Percentiles rank a stretch among this genome's conserved stretches.
These are phyloP conservation scores for Polysphondylium violaceum DNA, from an alignment of 78 protist genomes.

Conservation along the genomic window DNA sequence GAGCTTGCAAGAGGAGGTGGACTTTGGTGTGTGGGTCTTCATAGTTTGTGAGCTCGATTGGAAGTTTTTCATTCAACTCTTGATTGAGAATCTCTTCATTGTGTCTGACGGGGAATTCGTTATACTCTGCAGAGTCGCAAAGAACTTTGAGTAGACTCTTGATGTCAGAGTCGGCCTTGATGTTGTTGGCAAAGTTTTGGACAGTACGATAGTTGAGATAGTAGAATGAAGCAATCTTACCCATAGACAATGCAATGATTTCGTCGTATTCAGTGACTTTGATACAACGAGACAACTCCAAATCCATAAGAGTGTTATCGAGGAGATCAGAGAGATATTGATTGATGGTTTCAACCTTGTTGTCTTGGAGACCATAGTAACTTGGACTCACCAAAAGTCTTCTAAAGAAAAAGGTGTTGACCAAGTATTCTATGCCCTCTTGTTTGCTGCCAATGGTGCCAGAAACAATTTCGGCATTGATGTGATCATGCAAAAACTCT, in stretches of 20 bases:
- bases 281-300: constrained; percentile 57
- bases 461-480: constrained; percentile 74
- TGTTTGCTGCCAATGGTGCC: constrained; percentile 85
- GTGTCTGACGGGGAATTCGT: constrained; percentile 98
- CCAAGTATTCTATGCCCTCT: constrained; percentile 94
- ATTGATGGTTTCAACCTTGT: constrained; percentile 36
- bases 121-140: constrained; percentile 87
- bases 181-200: constrained; percentile 62
- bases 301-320: constrained; percentile 76
- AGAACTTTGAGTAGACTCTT: constrained; percentile 78
- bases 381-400: constrained; percentile 95
- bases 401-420: constrained; percentile 98
- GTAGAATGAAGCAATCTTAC: constrained; percentile 97
- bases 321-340: constrained; percentile 86
- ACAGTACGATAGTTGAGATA: constrained; percentile 94
- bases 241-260: constrained; percentile 85
- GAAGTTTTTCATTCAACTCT: constrained; percentile 85
- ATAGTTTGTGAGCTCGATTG: constrained; percentile 53
- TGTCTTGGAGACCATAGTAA: constrained; percentile 93
- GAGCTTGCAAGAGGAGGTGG: constrained; percentile 95
- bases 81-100: constrained; percentile 97
- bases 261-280: constrained; percentile 47
- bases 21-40: constrained; percentile 95
- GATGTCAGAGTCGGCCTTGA: constrained; percentile 31
- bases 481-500: constrained; percentile 93